These are phyloP conservation scores for Fusarium virguliforme DNA, from an alignment of 2,329 filamentous ascomycete species.

Conservation along the genomic window DNA sequence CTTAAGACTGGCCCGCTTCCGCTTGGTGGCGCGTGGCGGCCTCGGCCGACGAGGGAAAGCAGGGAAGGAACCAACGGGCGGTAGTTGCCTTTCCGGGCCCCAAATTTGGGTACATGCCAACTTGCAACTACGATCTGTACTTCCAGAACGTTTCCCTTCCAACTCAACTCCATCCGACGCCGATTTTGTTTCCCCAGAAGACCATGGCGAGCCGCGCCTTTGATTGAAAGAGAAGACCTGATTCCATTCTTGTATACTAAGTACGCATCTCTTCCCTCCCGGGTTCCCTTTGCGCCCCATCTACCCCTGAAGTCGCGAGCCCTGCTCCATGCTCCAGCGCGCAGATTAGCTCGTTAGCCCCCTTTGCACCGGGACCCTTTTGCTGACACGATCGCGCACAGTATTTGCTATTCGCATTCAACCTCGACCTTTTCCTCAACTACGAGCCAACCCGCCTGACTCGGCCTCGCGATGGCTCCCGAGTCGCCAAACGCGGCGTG, in stretches of 20 bases:
- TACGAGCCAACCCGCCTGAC: slow-evolving; percentile 33
- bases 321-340: slow-evolving; percentile 33
- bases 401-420: slow-evolving; percentile 43
- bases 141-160: slow-evolving; percentile 47
- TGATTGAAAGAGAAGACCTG: slow-evolving; percentile 32
- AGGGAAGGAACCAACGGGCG: slow-evolving; percentile 37
- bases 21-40: slow-evolving; percentile 33
- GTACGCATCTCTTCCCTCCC: slow-evolving; percentile 37
- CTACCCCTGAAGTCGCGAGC: slow-evolving; percentile 46
- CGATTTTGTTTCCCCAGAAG: slow-evolving; percentile 30
- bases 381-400: slow-evolving; percentile 50
- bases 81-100: slow-evolving; percentile 41
- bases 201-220: slow-evolving; percentile 46
- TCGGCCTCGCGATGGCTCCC: slow-evolving; percentile 56
- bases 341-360: slow-evolving; percentile 46
- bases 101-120: slow-evolving; percentile 51
- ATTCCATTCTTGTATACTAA: slow-evolving; percentile 50
- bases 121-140: slow-evolving; percentile 53
- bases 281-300: slow-evolving; percentile 14
- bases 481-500: slow-evolving; percentile 58
- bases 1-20: slow-evolving; percentile 28
- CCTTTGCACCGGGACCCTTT: slow-evolving; percentile 45
- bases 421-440: slow-evolving; percentile 34
- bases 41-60: slow-evolving; percentile 31
- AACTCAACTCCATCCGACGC: slow-evolving; percentile 38